These are phyloP conservation scores for Aspergillus olivimuriae DNA, from an alignment of 495 filamentous ascomycete genomes.

Conservation along the genomic window DNA sequence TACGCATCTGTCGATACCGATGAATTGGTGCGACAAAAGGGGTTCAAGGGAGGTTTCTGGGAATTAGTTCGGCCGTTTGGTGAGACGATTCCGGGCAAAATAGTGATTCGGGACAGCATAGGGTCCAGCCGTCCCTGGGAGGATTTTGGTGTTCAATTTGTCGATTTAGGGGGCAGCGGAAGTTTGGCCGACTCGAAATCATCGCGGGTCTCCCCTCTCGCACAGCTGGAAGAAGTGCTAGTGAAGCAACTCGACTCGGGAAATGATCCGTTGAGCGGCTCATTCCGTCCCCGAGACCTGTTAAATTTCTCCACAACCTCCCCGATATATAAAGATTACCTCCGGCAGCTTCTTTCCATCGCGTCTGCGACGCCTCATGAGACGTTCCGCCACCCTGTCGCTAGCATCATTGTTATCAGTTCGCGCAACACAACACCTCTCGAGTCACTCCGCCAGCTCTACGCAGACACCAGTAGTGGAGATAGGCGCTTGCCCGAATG, in stretches of 20 bases:
- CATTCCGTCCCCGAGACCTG: slow-evolving; percentile 30
- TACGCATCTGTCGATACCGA: slow-evolving; percentile 80
- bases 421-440: slow-evolving; percentile 75
- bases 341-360: slow-evolving; percentile 76
- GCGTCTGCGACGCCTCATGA: slow-evolving; percentile 74
- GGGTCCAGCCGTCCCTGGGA: slow-evolving; percentile 78
- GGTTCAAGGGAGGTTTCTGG: slow-evolving; percentile 73
- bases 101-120: slow-evolving; percentile 82
- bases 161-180: slow-evolving; percentile 38
- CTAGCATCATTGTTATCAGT: slow-evolving; percentile 93
- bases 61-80: slow-evolving; percentile 86
- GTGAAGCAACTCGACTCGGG: slow-evolving; percentile 36
- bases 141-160: slow-evolving; percentile 84
- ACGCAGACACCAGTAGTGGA: slow-evolving; percentile 66
- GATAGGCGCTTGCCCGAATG: slow-evolving; percentile 64
- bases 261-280: slow-evolving; percentile 26
- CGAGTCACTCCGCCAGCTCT: slow-evolving; percentile 75
- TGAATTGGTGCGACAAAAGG: slow-evolving; percentile 73
- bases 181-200: slow-evolving; percentile 16
- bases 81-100: slow-evolving; percentile 80
- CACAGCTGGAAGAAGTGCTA: slow-evolving; percentile 56
- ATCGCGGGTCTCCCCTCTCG: slow-evolving; percentile 26
- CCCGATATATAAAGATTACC: slow-evolving; percentile 72
- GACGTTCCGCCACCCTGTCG: slow-evolving; percentile 90
- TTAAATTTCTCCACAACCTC: slow-evolving; percentile 33